A percentile compares a stretch with the other conserved stretches of the same genome.
These are phyloP conservation scores for Chrysanthemum makinoi DNA, from an alignment of 129 eudicot species.

Conservation along the genomic window DNA sequence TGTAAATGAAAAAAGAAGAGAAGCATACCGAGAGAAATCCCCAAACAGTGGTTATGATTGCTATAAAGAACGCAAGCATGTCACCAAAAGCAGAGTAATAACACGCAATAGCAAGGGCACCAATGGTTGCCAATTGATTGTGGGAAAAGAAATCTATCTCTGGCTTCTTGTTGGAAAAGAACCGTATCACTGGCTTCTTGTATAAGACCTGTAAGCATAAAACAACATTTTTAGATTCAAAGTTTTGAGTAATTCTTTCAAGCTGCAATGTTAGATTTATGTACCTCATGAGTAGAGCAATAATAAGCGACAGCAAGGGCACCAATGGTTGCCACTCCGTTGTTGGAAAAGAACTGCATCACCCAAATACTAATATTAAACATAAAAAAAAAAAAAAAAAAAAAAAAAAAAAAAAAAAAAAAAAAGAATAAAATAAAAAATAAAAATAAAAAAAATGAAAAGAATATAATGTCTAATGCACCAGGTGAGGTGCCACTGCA, in stretches of 20 bases:
- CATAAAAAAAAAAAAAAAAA: too few species aligned
- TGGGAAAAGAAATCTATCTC: slow-evolving; percentile 7
- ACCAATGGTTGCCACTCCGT: slow-evolving; percentile 55
- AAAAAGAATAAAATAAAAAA: too few species aligned
- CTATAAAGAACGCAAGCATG: slow-evolving; percentile 78
- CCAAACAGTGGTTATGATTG: slow-evolving; percentile 96
- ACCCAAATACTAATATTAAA: too few species aligned
- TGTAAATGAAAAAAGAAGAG: background rate
- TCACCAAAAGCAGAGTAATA: slow-evolving; percentile 48
- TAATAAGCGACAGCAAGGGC: slow-evolving; percentile 63
- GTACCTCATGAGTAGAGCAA: slow-evolving; percentile 60
- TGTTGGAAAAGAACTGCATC: too few species aligned
- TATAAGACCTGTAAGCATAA: slow-evolving; percentile 52
- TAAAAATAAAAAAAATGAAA: too few species aligned
- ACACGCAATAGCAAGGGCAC: slow-evolving; percentile 64
- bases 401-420: too few species aligned
- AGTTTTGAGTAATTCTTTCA: too few species aligned
- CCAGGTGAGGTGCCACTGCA: too few species aligned
- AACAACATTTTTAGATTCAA: background rate
- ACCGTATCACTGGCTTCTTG: slow-evolving; percentile 72
- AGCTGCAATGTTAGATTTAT: background rate
- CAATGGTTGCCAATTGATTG: slow-evolving; percentile 41
- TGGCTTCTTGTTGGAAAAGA: too few species aligned
- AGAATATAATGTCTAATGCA: too few species aligned
- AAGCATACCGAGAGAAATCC: slow-evolving; percentile 81